phyloP scores from a whole-genome alignment of 345 rosid genomes.

The Brassica rapa region DNA sequence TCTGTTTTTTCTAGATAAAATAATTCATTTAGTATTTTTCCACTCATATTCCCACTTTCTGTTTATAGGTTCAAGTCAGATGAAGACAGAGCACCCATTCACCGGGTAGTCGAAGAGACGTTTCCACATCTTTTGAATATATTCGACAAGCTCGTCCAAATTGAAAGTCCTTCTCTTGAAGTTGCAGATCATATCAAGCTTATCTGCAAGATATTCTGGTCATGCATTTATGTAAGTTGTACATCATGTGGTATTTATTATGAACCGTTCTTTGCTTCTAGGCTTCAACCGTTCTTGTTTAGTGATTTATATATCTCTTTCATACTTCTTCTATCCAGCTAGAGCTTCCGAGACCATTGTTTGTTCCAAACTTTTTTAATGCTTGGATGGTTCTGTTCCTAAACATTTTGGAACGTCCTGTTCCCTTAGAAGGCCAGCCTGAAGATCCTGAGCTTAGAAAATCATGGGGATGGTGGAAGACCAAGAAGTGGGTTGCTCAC shows the following conservation, averaged over 20 bases:
- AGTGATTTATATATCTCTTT: background rate
- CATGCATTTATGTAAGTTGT: conserved; percentile 88
- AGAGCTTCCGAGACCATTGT: conserved; percentile 94
- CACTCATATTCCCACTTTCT: conserved; percentile 15
- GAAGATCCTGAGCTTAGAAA: conserved; percentile 84
- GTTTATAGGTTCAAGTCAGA: conserved; percentile 89
- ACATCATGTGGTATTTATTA: conserved; percentile 21
- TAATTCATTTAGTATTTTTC: background rate
- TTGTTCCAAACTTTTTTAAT: conserved; percentile 78
- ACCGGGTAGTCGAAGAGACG: conserved; percentile 77
- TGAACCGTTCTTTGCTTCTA: conserved; percentile 1
- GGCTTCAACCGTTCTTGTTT: conserved; percentile 8
- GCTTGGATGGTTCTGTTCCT: conserved; percentile 96
- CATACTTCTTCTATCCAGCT: conserved; percentile 50
- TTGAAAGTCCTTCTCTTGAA: conserved; percentile 80
- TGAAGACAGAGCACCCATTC: conserved; percentile 91
- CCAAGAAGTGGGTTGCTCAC: conserved; percentile 98
- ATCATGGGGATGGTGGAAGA: conserved; percentile 99
- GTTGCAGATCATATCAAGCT: conserved; percentile 97
- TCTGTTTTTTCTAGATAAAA: background rate
- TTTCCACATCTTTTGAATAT: conserved; percentile 82
- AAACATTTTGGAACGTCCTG: conserved; percentile 87
- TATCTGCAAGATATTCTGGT: conserved; percentile 98
- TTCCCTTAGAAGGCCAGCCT: conserved; percentile 89
- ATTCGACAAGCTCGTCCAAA: conserved; percentile 73